Evolutionary conservation across 495 filamentous ascomycete species (phyloP).

Genomic region (Neurospora pannonica): DNA sequence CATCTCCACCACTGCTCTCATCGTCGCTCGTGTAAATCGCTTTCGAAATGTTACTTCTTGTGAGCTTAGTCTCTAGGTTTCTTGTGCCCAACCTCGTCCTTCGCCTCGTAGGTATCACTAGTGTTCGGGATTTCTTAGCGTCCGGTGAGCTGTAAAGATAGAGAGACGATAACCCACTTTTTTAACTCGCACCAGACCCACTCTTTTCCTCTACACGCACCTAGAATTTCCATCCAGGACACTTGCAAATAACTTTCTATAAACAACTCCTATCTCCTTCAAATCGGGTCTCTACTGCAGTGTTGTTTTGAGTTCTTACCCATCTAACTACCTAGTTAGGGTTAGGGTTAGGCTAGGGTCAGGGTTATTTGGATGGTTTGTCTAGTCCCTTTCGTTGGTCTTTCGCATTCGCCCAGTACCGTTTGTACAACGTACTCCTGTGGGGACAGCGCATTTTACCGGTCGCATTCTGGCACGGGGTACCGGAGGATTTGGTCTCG

Average conservation of each 20-base stretch:
- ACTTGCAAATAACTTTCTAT: background rate
- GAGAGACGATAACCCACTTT: background rate
- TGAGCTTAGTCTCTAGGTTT: too few species aligned
- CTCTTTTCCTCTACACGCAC: background rate
- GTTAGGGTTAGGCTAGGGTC: too few species aligned
- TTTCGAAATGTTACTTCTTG: too few species aligned
- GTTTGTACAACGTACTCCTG: background rate
- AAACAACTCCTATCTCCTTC: background rate
- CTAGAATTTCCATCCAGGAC: background rate
- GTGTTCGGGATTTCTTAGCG: too few species aligned
- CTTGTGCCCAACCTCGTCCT: too few species aligned
- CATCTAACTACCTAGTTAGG: too few species aligned
- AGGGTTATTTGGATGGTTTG: accelerated
- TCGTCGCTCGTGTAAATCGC: too few species aligned
- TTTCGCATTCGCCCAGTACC: background rate
- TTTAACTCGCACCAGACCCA: background rate
- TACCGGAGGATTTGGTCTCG: background rate
- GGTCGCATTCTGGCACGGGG: background rate
- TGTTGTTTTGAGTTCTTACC: accelerated
- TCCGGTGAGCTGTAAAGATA: too few species aligned
- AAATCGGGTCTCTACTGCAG: accelerated
- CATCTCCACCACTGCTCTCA: too few species aligned
- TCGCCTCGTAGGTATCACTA: too few species aligned
- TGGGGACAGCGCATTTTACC: background rate
- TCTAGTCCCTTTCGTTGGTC: accelerated